Evolutionary conservation across 257 asterid genomes (phyloP).

Genomic region (Primulina huaijiensis): DNA sequence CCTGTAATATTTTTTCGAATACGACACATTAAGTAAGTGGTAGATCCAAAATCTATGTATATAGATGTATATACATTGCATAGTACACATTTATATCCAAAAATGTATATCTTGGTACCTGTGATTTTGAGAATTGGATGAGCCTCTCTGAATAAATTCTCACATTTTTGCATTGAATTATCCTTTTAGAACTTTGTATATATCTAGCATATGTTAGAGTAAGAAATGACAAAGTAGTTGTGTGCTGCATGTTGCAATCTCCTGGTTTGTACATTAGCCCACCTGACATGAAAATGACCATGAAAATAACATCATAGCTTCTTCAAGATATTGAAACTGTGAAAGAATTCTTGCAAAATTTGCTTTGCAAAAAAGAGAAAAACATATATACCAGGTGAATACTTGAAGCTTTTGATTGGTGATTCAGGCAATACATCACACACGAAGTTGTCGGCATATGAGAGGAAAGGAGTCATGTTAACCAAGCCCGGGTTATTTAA

Average conservation of each 20-base stretch:
- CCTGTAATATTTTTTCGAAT: conserved; percentile 24
- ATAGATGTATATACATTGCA: too few species aligned
- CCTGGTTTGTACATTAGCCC: conserved; percentile 33
- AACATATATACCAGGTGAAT: conserved; percentile 31
- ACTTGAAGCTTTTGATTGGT: conserved; percentile 28
- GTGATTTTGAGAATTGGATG: conserved; percentile 30
- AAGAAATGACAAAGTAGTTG: conserved; percentile 36
- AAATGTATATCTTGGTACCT: conserved; percentile 15
- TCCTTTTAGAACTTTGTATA: conserved; percentile 21
- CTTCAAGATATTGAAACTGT: too few species aligned
- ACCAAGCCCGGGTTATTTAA: conserved; percentile 19
- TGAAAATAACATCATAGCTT: too few species aligned
- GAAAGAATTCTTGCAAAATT: too few species aligned
- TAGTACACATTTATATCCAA: too few species aligned
- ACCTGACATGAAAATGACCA: too few species aligned
- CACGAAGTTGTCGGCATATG: conserved; percentile 36
- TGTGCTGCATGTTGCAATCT: conserved; percentile 36
- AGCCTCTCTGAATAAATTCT: conserved; percentile 23
- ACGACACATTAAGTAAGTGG: too few species aligned
- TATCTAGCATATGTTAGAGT: conserved; percentile 38
- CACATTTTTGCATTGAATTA: conserved; percentile 26
- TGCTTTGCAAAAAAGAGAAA: neutral
- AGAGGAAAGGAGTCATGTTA: conserved; percentile 32
- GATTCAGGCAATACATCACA: conserved; percentile 41
- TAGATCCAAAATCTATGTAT: too few species aligned